Evolutionary conservation across 179 eudicot genomes (phyloP), one percentile per base, ranked within the genome.

Genomic region (Nepenthes alata): DNA sequence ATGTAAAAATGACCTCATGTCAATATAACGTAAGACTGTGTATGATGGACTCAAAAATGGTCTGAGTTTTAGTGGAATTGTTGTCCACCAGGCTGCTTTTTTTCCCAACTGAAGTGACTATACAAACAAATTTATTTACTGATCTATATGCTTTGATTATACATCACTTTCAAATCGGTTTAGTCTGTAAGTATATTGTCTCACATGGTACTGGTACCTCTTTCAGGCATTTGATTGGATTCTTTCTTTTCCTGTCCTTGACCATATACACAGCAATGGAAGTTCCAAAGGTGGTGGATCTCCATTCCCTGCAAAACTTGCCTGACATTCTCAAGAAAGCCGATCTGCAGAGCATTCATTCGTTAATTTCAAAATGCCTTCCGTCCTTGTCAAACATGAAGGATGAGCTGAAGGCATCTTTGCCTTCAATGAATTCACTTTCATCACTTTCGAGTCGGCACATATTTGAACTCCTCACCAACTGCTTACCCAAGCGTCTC

Each of bases 141-240:
- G 25, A 25, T 25, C 25, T 25, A 25, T 25, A 25, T 25, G 25
- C 25, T 25, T 25, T 25, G 25, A 25, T 25, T 25, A 0, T 25
- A 25, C 45, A 41, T 41, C 45, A 41, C 8, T 41, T 7, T 41
- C 45, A 41, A 41, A 41, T 4, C 25, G 25, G 25, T 25, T 25
- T 0, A 41, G 6, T 41, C 8, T 41, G 1, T 41, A 41, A 41
- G 6, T 41, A 7, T 41, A 41, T 41, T 41, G 8, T 41, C 45
- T 41, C 8, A 41, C 45, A 4, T 41, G 0, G 45, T 4, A 41
- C 45, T 41, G 45, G 8, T 7, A 7, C 8, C 8, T 7, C 5
- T 77, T 77, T 60, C 84, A 80, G 84, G 81, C 84, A 80, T 74
- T 70, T 80, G 77, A 74, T 80, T 53, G 84, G 84, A 48, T 80